These are phyloP conservation scores for Eucalyptus viminalis DNA, from an alignment of 345 rosid species.

Conservation along the genomic window DNA sequence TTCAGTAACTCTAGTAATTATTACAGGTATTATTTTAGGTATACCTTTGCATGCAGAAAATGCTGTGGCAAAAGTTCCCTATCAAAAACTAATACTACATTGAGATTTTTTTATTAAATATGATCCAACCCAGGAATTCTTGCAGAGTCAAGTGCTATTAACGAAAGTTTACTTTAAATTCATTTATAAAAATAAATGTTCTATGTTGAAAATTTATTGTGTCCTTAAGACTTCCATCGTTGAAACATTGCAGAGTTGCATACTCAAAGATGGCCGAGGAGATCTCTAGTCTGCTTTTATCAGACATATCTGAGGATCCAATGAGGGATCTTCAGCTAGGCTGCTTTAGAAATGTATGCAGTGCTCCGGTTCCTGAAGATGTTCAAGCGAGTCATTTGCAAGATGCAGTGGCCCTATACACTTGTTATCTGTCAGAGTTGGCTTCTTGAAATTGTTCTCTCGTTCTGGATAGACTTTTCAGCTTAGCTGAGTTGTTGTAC, in stretches of 20 bases:
- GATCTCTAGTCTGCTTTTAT: slow-evolving; percentile 44
- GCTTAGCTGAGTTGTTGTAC: neutral
- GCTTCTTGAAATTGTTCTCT: slow-evolving; percentile 3
- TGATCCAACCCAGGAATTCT: neutral
- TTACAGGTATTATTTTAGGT: neutral
- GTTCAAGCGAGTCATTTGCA: slow-evolving; percentile 59
- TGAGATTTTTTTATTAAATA: neutral
- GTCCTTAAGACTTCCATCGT: neutral
- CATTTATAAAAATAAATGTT: neutral
- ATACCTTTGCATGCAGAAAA: neutral
- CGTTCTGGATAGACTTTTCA: neutral
- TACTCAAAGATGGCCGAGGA: slow-evolving; percentile 89
- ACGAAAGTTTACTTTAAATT: neutral
- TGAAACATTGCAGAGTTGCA: slow-evolving; percentile 40
- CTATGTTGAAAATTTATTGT: neutral
- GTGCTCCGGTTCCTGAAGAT: slow-evolving; percentile 74
- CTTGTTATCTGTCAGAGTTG: slow-evolving; percentile 63
- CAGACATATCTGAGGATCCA: slow-evolving; percentile 23
- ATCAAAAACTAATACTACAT: neutral
- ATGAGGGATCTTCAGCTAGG: slow-evolving; percentile 55
- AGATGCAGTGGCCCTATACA: slow-evolving; percentile 76
- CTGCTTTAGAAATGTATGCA: slow-evolving; percentile 56
- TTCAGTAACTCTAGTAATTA: neutral
- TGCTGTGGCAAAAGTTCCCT: neutral
- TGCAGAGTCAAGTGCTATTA: neutral